A percentile compares a stretch with the other conserved stretches of the same genome.
These are phyloP conservation scores for Syzygium aqueum DNA, from an alignment of 345 rosid species.

Conservation along the genomic window DNA sequence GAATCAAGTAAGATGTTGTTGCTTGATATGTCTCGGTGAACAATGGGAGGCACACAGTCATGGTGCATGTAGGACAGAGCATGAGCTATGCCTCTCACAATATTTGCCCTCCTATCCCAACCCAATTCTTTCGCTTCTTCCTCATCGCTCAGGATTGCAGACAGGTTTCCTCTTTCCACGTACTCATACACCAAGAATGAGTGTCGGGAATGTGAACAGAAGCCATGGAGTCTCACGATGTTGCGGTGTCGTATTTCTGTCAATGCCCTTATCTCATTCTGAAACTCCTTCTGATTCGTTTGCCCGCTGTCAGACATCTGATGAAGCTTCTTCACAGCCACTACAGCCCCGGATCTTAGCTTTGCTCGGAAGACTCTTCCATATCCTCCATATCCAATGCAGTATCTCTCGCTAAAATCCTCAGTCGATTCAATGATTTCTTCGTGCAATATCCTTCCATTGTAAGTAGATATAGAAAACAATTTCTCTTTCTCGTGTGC, in stretches of 20 bases:
- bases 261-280: conserved; percentile 13
- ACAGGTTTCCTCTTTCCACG: conserved; percentile 8
- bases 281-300: conserved; percentile 4
- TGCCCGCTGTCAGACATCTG: background rate
- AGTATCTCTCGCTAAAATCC: conserved; percentile 1
- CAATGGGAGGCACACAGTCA: conserved; percentile 8
- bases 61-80: conserved; percentile 27
- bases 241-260: conserved; percentile 13
- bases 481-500: background rate
- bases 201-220: conserved; percentile 3
- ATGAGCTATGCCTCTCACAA: conserved; percentile 12
- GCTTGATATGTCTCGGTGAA: conserved; percentile 25
- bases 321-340: conserved; percentile 33
- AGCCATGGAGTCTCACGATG: conserved; percentile 7
- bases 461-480: conserved; percentile 3
- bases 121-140: conserved; percentile 1
- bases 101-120: conserved; percentile 8
- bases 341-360: conserved; percentile 1
- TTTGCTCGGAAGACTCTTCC: conserved; percentile 23
- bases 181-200: conserved; percentile 14
- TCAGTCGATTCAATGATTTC: conserved; percentile 18
- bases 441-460: conserved; percentile 9
- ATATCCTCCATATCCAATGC: conserved; percentile 23
- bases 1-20: conserved; percentile 15
- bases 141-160: background rate